Conservation (phyloP, 352 stramenopile species). For the Phytopythium oedochilum region DNA sequence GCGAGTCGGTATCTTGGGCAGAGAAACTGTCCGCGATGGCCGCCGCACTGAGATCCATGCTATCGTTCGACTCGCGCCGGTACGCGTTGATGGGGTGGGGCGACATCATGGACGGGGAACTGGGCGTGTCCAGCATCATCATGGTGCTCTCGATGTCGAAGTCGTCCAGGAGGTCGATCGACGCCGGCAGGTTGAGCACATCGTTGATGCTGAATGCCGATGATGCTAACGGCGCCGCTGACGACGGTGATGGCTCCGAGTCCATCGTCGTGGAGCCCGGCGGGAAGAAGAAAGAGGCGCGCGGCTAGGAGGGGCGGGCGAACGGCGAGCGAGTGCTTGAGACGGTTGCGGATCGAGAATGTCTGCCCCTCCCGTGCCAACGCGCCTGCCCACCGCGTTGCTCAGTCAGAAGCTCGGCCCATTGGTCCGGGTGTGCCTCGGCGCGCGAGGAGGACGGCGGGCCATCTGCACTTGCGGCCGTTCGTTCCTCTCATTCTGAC, state of each 20-base stretch:
- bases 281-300: not conserved
- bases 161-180: constrained; percentile 50
- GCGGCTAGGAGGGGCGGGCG: not conserved
- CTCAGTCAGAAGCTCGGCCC: too few relatives aligned
- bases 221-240: not conserved
- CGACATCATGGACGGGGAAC: constrained; percentile 5
- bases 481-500: not conserved
- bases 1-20: constrained; percentile 17
- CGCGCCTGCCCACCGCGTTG: not conserved
- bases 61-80: constrained; percentile 30
- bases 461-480: not conserved
- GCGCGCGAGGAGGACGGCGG: constrained; percentile 5
- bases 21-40: constrained; percentile 44
- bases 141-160: constrained; percentile 64
- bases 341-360: not conserved
- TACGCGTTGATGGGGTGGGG: constrained; percentile 13
- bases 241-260: not conserved
- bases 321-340: not conserved
- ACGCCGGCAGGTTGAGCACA: constrained; percentile 34
- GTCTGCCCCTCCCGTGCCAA: constrained; percentile 3
- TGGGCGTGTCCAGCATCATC: constrained; percentile 47
- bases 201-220: constrained; percentile 35
- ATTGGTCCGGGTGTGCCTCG: too few relatives aligned
- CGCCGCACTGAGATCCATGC: constrained; percentile 35
- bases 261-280: not conserved